These are phyloP conservation scores for Phytophthora litchii DNA, from an alignment of 352 stramenopile genomes.

Conservation along the genomic window DNA sequence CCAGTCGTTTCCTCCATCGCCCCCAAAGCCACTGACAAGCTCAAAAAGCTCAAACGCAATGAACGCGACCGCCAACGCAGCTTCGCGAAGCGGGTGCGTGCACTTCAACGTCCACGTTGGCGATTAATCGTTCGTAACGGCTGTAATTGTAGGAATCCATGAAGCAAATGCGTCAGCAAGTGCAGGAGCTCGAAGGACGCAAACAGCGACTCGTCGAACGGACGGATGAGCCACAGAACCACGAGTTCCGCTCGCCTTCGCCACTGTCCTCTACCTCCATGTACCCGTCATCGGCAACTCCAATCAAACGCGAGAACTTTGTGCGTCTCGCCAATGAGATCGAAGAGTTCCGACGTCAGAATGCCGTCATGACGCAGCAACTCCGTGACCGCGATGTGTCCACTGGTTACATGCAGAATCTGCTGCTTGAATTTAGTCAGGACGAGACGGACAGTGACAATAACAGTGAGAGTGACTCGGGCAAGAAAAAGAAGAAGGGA, in stretches of 20 bases:
- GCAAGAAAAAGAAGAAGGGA: slow-evolving; percentile 1
- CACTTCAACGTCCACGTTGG: slow-evolving; percentile 5
- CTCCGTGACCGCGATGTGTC: slow-evolving; percentile 56
- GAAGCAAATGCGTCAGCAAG: slow-evolving; percentile 48
- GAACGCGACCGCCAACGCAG: slow-evolving; percentile 64
- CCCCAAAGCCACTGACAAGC: slow-evolving; percentile 10
- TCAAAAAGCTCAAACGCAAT: slow-evolving; percentile 56
- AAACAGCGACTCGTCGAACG: slow-evolving; percentile 48
- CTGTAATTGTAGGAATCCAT: slow-evolving; percentile 46
- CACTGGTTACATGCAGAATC: slow-evolving; percentile 57
- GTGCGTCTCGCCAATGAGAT: slow-evolving; percentile 49
- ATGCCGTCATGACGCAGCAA: slow-evolving; percentile 45
- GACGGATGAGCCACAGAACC: slow-evolving; percentile 4
- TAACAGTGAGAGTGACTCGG: slow-evolving; percentile 19
- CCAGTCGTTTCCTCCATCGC: not conserved
- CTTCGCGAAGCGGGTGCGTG: slow-evolving; percentile 53
- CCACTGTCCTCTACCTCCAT: slow-evolving; percentile 1
- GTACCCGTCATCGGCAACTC: slow-evolving; percentile 15
- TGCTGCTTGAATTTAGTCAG: slow-evolving; percentile 50
- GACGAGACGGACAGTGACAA: slow-evolving; percentile 31
- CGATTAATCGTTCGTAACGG: slow-evolving; percentile 5
- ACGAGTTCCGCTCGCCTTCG: slow-evolving; percentile 13
- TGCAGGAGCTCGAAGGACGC: slow-evolving; percentile 49
- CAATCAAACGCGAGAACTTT: slow-evolving; percentile 41
- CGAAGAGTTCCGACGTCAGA: slow-evolving; percentile 49